Conservation (phyloP, 176 grass and related monocot species). For the Phoenix dactylifera region DNA sequence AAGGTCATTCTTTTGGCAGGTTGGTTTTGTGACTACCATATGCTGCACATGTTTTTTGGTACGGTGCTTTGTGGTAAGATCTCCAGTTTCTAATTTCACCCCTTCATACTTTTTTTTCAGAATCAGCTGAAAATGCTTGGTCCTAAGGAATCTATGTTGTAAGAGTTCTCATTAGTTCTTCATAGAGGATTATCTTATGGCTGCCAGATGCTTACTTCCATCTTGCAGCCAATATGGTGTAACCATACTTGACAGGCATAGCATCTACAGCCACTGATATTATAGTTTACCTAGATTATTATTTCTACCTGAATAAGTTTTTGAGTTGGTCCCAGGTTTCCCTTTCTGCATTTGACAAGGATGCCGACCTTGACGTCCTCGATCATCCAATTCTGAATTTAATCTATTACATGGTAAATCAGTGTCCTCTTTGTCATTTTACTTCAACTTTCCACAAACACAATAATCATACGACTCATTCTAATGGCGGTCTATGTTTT, state of each 20-base stretch:
- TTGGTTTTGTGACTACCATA: constrained; percentile 17
- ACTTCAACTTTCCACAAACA: not conserved
- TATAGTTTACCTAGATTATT: not conserved
- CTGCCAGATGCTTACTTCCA: too few relatives aligned
- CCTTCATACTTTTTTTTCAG: too few relatives aligned
- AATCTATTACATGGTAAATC: constrained; percentile 62
- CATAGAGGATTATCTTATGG: too few relatives aligned
- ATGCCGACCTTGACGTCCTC: constrained; percentile 69
- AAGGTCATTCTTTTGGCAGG: constrained; percentile 3
- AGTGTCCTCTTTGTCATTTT: not conserved
- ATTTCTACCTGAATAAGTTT: not conserved
- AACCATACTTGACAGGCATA: too few relatives aligned
- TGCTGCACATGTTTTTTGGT: constrained; percentile 24
- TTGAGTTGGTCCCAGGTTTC: constrained; percentile 8
- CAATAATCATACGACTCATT: not conserved
- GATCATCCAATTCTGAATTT: constrained; percentile 76
- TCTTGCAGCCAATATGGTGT: too few relatives aligned
- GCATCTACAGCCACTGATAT: not conserved
- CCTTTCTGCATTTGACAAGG: constrained; percentile 47
- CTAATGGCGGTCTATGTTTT: not conserved
- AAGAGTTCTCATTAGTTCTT: too few relatives aligned
- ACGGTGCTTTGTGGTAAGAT: constrained; percentile 19
- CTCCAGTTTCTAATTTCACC: not conserved
- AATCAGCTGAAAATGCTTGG: too few relatives aligned
- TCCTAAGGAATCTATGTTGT: too few relatives aligned